Percentiles rank a stretch among this genome's conserved stretches.
Conservation (phyloP, 257 asterid genomes). For the Schizonepeta tenuifolia region DNA sequence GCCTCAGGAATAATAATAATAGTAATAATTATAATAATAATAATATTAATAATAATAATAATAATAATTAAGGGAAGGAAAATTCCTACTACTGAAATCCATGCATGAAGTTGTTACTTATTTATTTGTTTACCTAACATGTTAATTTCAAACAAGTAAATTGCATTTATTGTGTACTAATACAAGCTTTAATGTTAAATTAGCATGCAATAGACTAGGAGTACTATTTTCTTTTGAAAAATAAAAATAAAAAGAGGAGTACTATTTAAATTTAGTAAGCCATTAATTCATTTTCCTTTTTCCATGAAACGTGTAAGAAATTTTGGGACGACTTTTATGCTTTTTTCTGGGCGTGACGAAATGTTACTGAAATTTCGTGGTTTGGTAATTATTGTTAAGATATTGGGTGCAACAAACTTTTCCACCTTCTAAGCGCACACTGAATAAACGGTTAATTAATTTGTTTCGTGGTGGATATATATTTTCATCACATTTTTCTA, state of each 20-base stretch:
- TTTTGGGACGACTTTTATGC: not conserved
- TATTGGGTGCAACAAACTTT: constrained; percentile 16
- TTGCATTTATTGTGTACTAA: not conserved
- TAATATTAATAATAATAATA: too few relatives aligned
- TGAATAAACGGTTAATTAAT: not conserved
- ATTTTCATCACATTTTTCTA: not conserved
- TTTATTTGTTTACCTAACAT: not conserved
- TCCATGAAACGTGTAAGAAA: constrained; percentile 6
- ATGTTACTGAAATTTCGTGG: not conserved
- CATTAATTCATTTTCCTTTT: not conserved
- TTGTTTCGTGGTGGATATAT: not conserved
- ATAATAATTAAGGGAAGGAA: too few relatives aligned
- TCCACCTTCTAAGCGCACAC: not conserved
- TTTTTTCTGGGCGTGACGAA: not conserved
- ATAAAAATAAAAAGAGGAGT: too few relatives aligned
- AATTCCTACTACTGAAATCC: too few relatives aligned
- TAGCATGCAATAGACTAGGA: too few relatives aligned
- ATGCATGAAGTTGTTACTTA: too few relatives aligned
- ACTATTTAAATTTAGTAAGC: not conserved
- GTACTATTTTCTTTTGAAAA: too few relatives aligned
- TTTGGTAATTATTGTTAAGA: constrained; percentile 14
- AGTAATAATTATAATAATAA: too few relatives aligned
- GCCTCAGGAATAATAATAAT: too few relatives aligned
- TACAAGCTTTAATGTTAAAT: not conserved
- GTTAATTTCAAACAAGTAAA: not conserved